Evolutionary conservation across 495 filamentous ascomycete species (phyloP), one percentile per base, ranked within the genome.

Genomic region (Copromyces sp.): DNA sequence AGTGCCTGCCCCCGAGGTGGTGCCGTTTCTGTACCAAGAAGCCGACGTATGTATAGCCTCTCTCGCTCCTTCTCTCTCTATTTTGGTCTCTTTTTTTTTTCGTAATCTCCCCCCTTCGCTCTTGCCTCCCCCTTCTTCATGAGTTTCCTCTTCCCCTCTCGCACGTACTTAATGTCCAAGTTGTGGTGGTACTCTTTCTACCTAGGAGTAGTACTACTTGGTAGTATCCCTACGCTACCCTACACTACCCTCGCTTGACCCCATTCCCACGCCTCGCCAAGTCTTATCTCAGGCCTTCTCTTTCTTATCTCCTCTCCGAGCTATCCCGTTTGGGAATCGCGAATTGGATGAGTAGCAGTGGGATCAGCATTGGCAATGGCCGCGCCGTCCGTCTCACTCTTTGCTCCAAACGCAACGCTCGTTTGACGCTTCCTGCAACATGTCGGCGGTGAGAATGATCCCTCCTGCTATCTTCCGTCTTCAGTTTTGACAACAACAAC

Each of bases 21-120:
- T 95, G 32, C 95, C 95, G 14, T 99, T 97, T 89, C 84, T 96
- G 61, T 98, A 94, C 81, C 95, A 99, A 82, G 93, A 95, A 78
- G 89, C 87, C 74, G 89, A 94, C 80, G 91, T 92, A 80, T 83
- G 89, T 82, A 61, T 68, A 69, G 65, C 71, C 74, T 69, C 74
- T 71, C 37, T 68, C 73, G 69, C 47, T 71, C 74, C 45, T 35
- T 41, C 40, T 71, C 71, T 68, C 59, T n/a, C n/a, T 69, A 37
- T 70, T 47, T 65, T 74, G 42, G 11, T 68, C 40, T 39, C 69
- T 11, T 35, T 69, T 69, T 61, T 65, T 42, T 32, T 71, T 20
- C 61, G 47, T 61, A 68, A 69, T 75, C 41, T 24, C 12, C 45
- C 24, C 16, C 65, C 41, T 16, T 65, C 42, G 9, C 37, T 39